Evolutionary conservation across 176 grass and related monocot species (phyloP).

Genomic region (Guadua angustifolia): DNA sequence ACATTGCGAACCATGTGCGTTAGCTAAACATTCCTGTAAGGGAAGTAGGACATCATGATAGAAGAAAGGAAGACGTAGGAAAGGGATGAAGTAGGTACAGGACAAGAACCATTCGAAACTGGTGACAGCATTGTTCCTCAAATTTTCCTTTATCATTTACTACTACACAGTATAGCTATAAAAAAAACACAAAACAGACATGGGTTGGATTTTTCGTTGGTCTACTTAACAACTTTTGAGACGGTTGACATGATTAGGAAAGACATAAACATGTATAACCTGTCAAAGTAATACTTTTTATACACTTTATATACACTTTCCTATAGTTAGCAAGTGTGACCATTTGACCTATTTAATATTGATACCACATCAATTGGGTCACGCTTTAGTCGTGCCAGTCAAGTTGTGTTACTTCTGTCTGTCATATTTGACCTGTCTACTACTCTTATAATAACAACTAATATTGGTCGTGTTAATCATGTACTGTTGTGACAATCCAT

Average conservation of each 20-base stretch:
- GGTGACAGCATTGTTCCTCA: conserved; percentile 29
- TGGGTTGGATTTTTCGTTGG: background rate
- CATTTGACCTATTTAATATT: conserved; percentile 18
- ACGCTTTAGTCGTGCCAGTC: background rate
- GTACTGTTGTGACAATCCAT: background rate
- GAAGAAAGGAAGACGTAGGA: background rate
- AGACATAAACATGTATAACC: background rate
- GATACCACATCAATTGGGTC: background rate
- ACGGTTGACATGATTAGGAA: background rate
- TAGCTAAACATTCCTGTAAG: conserved; percentile 82
- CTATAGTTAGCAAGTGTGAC: background rate
- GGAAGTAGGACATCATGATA: conserved; percentile 23
- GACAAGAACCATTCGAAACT: background rate
- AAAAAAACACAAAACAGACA: conserved; percentile 9
- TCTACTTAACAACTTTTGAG: background rate
- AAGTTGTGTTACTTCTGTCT: background rate
- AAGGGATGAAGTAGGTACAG: background rate
- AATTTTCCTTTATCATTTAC: conserved; percentile 9
- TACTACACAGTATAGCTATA: background rate
- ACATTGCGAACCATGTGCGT: conserved; percentile 94
- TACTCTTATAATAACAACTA: conserved; percentile 21
- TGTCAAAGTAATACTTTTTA: conserved; percentile 15
- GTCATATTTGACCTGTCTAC: conserved; percentile 1
- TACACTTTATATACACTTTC: background rate
- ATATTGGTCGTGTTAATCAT: background rate